A percentile compares a stretch with the other conserved stretches of the same genome.
Conservation (phyloP, 2,329 filamentous ascomycete species). For the Phoma sp. region DNA sequence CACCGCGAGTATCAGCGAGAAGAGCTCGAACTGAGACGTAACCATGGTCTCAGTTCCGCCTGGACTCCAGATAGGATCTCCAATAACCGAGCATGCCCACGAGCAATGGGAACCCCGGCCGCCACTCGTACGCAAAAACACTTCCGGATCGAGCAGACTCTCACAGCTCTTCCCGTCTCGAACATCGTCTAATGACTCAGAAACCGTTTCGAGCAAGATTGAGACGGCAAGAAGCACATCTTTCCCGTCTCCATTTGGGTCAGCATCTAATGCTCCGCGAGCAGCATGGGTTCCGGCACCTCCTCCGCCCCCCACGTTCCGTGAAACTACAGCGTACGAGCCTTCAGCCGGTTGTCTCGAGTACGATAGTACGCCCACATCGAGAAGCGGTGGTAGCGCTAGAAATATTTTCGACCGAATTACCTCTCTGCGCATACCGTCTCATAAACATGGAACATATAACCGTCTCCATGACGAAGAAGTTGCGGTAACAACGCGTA, state of each 20-base stretch:
- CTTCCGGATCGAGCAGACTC: slow-evolving; percentile 41
- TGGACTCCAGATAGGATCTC: slow-evolving; percentile 40
- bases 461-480: slow-evolving; percentile 44
- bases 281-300: slow-evolving; percentile 29
- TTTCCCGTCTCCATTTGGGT: slow-evolving; percentile 37
- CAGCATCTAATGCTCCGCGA: slow-evolving; percentile 37
- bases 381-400: slow-evolving; percentile 30
- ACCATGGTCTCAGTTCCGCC: slow-evolving; percentile 39
- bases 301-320: slow-evolving; percentile 41
- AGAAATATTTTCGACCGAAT: slow-evolving; percentile 41
- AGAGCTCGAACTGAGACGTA: not conserved
- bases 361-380: slow-evolving; percentile 22
- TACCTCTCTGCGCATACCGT: slow-evolving; percentile 31
- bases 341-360: slow-evolving; percentile 29
- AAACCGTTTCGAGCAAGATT: slow-evolving; percentile 8
- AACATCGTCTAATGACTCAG: slow-evolving; percentile 35
- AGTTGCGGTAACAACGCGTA: slow-evolving; percentile 13
- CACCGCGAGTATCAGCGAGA: not conserved
- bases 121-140: slow-evolving; percentile 33
- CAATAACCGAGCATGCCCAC: slow-evolving; percentile 22
- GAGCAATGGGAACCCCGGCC: slow-evolving; percentile 28
- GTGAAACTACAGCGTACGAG: slow-evolving; percentile 39
- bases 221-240: slow-evolving; percentile 35
- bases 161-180: slow-evolving; percentile 48
- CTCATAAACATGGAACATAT: slow-evolving; percentile 30